Conservation (phyloP, 1,284 basidiomycete species). For the Microstroma glucosiphilum region DNA sequence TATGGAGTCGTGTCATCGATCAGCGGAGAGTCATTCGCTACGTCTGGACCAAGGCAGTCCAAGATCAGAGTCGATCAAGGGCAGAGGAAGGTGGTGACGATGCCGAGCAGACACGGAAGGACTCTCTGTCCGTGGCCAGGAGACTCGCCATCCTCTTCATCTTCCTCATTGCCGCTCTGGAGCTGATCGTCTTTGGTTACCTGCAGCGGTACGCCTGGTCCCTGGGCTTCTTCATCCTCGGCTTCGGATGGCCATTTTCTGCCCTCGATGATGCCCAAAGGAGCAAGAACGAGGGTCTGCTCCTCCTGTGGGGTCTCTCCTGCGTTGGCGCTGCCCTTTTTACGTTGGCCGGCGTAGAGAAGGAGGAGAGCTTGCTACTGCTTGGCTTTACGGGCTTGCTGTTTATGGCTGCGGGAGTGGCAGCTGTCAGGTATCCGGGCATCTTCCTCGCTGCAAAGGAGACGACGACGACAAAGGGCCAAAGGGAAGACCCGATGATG, state of each 20-base stretch:
- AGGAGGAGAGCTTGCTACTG: conserved; percentile 59
- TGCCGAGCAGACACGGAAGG: not conserved
- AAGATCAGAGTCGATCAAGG: too few relatives aligned
- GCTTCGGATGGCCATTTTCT: conserved; percentile 59
- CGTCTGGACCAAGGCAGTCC: not conserved
- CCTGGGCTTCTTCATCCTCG: conserved; percentile 62
- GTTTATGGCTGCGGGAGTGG: conserved; percentile 20
- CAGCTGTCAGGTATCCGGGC: conserved; percentile 14
- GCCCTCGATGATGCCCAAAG: conserved; percentile 25
- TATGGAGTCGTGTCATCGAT: conserved; percentile 54
- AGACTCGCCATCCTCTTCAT: not conserved
- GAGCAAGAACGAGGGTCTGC: conserved; percentile 42
- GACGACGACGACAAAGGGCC: not conserved
- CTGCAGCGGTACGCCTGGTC: conserved; percentile 65
- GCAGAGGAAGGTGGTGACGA: not conserved
- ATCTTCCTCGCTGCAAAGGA: conserved; percentile 19
- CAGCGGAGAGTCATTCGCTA: conserved; percentile 19
- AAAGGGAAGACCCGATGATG: not conserved
- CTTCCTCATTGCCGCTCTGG: conserved; percentile 30
- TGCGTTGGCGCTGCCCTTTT: conserved; percentile 64
- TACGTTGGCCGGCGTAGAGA: conserved; percentile 67
- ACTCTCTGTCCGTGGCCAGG: not conserved
- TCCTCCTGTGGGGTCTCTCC: conserved; percentile 56
- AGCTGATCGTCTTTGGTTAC: conserved; percentile 66
- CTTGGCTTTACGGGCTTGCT: conserved; percentile 26